phyloP scores from a whole-genome alignment of 2,329 filamentous ascomycete species.

The Hawksworthiomyces lignivorus region DNA sequence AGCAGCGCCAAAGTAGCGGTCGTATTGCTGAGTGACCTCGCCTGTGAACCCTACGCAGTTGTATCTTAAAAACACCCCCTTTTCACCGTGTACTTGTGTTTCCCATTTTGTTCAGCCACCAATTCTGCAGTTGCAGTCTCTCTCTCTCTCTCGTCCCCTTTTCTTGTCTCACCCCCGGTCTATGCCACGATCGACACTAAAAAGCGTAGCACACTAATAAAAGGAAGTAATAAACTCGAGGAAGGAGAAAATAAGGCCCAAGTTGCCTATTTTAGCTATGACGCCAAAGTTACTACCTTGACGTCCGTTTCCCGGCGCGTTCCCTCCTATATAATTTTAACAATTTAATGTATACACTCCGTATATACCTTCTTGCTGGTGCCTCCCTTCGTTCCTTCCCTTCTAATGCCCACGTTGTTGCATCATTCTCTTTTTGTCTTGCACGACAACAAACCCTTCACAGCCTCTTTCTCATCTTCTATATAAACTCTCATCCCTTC shows the following conservation, averaged over 20 bases:
- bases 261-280: slow-evolving; percentile 5
- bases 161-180: too few species aligned
- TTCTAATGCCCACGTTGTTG: slow-evolving; percentile 2
- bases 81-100: too few species aligned
- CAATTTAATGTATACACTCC: background rate
- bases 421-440: slow-evolving; percentile 1
- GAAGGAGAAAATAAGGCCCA: background rate
- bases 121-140: too few species aligned
- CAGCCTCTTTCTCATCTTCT: slow-evolving; percentile 1
- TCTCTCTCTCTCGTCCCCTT: too few species aligned
- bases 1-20: too few species aligned
- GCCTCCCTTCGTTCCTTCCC: background rate
- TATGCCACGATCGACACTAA: too few species aligned
- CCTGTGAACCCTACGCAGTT: too few species aligned
- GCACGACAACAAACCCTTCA: slow-evolving; percentile 3
- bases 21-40: too few species aligned
- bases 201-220: too few species aligned
- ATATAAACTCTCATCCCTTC: slow-evolving; percentile 3
- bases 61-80: too few species aligned
- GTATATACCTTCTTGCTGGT: background rate
- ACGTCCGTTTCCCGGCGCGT: background rate
- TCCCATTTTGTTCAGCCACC: too few species aligned
- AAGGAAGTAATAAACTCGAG: background rate
- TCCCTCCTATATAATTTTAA: background rate
- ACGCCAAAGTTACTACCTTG: slow-evolving; percentile 2